A percentile compares a stretch with the other conserved stretches of the same genome.
Conservation (phyloP, 441 rosid species). For the Erysimum cheiri region DNA sequence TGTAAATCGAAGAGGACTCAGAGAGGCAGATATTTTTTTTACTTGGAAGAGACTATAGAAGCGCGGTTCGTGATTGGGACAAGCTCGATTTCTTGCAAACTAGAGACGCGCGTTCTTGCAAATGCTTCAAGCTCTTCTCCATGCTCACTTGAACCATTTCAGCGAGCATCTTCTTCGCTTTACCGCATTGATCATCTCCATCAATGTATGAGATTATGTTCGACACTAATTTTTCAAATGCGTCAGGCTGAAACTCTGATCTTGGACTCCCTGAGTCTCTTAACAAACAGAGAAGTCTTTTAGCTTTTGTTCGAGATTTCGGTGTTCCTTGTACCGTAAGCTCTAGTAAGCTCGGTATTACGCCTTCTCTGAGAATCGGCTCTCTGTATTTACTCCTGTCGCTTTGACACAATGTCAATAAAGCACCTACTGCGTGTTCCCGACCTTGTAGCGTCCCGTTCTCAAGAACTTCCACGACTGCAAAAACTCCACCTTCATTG, state of each 20-base stretch:
- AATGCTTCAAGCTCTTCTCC: constrained; percentile 90
- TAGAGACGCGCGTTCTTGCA: constrained; percentile 70
- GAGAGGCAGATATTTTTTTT: not conserved
- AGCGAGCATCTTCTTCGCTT: constrained; percentile 92
- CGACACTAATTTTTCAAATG: constrained; percentile 87
- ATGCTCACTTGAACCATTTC: constrained; percentile 98
- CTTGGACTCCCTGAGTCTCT: constrained; percentile 72
- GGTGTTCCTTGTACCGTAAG: constrained; percentile 90
- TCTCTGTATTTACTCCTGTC: constrained; percentile 80
- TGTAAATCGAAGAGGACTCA: not conserved
- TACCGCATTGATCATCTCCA: constrained; percentile 79
- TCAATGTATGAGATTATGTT: constrained; percentile 81
- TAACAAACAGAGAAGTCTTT: constrained; percentile 64
- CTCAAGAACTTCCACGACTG: constrained; percentile 81
- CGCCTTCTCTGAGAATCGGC: constrained; percentile 88
- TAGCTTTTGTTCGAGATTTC: constrained; percentile 75
- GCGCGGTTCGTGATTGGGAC: not conserved
- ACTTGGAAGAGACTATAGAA: constrained; percentile 8
- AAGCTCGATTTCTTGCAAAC: not conserved
- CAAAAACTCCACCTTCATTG: constrained; percentile 78
- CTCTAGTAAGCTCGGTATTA: constrained; percentile 90
- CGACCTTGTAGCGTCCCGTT: constrained; percentile 79
- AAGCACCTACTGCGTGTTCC: constrained; percentile 81
- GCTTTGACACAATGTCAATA: constrained; percentile 76
- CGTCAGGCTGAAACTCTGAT: constrained; percentile 74